Base-by-base conservation (phyloP, 768 basidiomycete genomes). In the Psilocybe cubensis region DNA sequence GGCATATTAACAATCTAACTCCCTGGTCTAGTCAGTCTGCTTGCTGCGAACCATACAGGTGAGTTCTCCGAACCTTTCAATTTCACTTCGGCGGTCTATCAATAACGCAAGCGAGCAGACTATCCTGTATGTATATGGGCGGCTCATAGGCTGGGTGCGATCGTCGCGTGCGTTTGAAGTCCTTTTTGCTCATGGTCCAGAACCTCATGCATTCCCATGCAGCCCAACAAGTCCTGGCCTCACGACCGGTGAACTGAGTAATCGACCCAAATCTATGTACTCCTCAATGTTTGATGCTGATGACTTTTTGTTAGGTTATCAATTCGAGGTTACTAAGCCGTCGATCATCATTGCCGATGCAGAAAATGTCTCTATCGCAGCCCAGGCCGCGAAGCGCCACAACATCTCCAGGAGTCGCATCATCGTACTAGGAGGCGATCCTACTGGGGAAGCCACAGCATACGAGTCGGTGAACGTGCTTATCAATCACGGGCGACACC, bases 1-100 rank as follows among this genome's bases (percentile, higher is more conserved):
- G 14, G 28, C 21, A 18, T 11, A 1, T n/a, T 11, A n/a, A 49
- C 18, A 49, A 28, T 8, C 46, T 47, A 27, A 47, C 25, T 8
- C n/a, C n/a, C 20, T 20, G 23, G n/a, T 18, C 2, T 29, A 49
- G 47, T 49, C 20, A 33, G 14, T 6, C 20, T 49, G 14, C 17
- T 49, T 33, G 28, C 24, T 49, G 9, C 47, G 12, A 49, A 49
- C 23, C 27, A 49, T 33, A 49, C 33, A 49, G 47, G 47, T 49
- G 14, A 12, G 25, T 6, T 38, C 35, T 17, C n/a, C n/a, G n/a
- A 31, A 21, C 8, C 6, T 20, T 25, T 20, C 17, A 18, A 18
- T 20, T 17, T 27, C 17, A 20, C 18, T 11, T n/a, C 14, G 35
- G 12, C 12, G 5, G 5, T 14, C 14, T n/a, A n/a, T 38, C n/a